Percentiles rank a stretch among this genome's conserved stretches.
These are phyloP conservation scores for Vararia minispora DNA, from an alignment of 768 basidiomycete species.

Conservation along the genomic window DNA sequence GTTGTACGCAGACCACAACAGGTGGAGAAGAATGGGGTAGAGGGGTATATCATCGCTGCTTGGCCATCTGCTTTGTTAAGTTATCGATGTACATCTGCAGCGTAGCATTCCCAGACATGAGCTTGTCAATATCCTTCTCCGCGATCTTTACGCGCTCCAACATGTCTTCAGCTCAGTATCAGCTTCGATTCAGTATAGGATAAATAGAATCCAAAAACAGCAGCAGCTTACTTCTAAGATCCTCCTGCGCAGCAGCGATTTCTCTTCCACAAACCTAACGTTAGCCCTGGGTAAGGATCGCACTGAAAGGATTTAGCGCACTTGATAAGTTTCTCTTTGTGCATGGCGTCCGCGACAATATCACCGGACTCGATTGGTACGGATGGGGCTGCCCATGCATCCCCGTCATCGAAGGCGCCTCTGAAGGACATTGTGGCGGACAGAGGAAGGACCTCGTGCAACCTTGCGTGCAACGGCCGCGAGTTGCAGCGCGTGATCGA, in stretches of 20 bases:
- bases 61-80: slow-evolving; percentile 78
- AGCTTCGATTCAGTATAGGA: background rate
- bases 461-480: slow-evolving; percentile 7
- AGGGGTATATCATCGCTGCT: slow-evolving; percentile 38
- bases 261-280: slow-evolving; percentile 36
- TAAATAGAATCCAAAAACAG: background rate
- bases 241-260: slow-evolving; percentile 63
- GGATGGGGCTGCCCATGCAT: slow-evolving; percentile 14
- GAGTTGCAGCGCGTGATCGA: background rate
- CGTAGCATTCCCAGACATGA: slow-evolving; percentile 68
- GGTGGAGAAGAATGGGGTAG: too few species aligned
- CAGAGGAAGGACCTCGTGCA: slow-evolving; percentile 1
- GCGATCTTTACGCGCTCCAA: slow-evolving; percentile 54
- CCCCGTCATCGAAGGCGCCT: slow-evolving; percentile 12
- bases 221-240: slow-evolving; percentile 50
- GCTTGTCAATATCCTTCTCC: slow-evolving; percentile 72
- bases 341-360: slow-evolving; percentile 63
- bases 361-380: slow-evolving; percentile 37
- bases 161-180: slow-evolving; percentile 35
- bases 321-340: slow-evolving; percentile 73
- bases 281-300: background rate
- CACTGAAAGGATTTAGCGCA: slow-evolving; percentile 24
- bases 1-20: too few species aligned
- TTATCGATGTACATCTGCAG: slow-evolving; percentile 89
- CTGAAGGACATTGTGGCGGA: background rate